These are phyloP conservation scores for Stemphylium lycopersici DNA, from an alignment of 2,329 filamentous ascomycete genomes.

Conservation along the genomic window DNA sequence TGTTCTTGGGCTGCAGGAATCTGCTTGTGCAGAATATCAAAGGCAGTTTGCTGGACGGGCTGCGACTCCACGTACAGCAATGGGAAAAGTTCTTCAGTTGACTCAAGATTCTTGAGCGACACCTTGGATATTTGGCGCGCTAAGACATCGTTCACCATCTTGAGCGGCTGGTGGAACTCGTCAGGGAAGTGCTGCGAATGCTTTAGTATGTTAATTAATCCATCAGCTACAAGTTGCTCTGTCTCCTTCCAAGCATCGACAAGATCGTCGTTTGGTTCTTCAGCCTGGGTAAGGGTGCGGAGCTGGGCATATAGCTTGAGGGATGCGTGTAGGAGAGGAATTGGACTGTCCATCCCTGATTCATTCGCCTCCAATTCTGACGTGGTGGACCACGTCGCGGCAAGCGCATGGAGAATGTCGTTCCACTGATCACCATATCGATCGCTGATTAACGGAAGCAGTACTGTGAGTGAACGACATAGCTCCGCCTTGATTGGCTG, in stretches of 20 bases:
- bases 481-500: conserved; percentile 61
- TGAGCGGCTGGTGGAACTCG: conserved; percentile 67
- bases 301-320: conserved; percentile 72
- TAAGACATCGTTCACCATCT: conserved; percentile 77
- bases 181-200: conserved; percentile 57
- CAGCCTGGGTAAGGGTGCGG: conserved; percentile 58
- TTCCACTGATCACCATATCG: conserved; percentile 92
- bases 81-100: conserved; percentile 73
- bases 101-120: conserved; percentile 65
- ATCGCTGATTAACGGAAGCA: conserved; percentile 77
- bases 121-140: conserved; percentile 71
- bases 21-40: conserved; percentile 77
- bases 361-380: conserved; percentile 35
- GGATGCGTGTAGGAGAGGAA: conserved; percentile 71
- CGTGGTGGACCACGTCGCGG: conserved; percentile 43
- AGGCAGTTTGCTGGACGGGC: conserved; percentile 79
- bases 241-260: conserved; percentile 72
- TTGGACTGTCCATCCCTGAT: conserved; percentile 34
- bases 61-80: conserved; percentile 77
- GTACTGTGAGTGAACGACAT: conserved; percentile 58
- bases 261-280: conserved; percentile 85
- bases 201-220: conserved; percentile 69
- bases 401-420: conserved; percentile 47
- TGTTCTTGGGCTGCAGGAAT: conserved; percentile 81
- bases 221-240: conserved; percentile 61